Evolutionary conservation across 768 basidiomycete species (phyloP), one percentile per base, ranked within the genome.

Genomic region (Coprinopsis strossmayeri): DNA sequence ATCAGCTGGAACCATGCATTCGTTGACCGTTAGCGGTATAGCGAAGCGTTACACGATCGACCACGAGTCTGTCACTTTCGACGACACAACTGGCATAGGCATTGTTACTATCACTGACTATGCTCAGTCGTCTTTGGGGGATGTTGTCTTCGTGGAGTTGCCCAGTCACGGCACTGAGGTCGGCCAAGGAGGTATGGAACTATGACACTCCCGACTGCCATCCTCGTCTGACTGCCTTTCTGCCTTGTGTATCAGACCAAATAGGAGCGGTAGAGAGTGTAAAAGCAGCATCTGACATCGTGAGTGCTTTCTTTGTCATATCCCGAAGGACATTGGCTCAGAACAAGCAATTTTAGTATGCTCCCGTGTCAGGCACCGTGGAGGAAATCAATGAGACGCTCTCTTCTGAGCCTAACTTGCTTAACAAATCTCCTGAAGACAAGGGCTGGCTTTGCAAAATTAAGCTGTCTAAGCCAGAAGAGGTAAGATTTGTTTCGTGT

Each of bases 371-470:
- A 2, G 96, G 96, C 7, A 76, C 73, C 3, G 70, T 99, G 17
- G 70, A 79, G 51, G 84, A 83, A 60, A 79, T 97, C 59, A 99
- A 99, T 65, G 72, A 81, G 48, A 64, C 54, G 9, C 73, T 99
- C 38, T 68, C 76, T 27, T 69, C 64, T 5, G 69, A 84, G 61
- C 92, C 95, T 1, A 78, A 82, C 17, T 69, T 97, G 34, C 69
- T 99, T 44, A 98, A 98, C 77, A 91, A 90, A 64, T 83, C 83
- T 9, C 80, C 92, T 0, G 87, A 94, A 61, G 75, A 78, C 21
- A 71, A 89, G 61, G 95, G 95, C 48, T 99, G 95, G 95, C 80
- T 99, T 39, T 93, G 87, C 81, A 94, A 90, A 73, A 84, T 99
- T 59, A 81, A 85, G 63, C 65, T 96, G 38, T 78, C 86, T 18